These are phyloP conservation scores for Pigoraptor vietnamica DNA, from an alignment of 78 protist species.

Conservation along the genomic window DNA sequence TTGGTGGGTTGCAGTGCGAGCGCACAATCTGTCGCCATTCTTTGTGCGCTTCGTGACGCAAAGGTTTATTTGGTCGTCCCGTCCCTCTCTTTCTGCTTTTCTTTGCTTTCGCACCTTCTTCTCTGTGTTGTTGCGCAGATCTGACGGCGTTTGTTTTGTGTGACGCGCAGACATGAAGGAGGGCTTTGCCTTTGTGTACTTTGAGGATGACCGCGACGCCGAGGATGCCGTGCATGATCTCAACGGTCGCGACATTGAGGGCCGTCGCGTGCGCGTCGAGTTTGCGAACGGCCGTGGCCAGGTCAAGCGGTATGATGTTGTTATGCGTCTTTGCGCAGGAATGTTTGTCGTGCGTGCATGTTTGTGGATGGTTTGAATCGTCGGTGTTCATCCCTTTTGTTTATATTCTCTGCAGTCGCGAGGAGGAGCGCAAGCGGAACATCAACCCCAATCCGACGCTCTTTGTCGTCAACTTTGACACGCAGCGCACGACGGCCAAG, in stretches of 20 bases:
- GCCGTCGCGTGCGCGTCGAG: neutral
- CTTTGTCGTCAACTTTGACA: neutral
- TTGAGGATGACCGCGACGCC: slow-evolving; percentile 5
- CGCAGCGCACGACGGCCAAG: neutral
- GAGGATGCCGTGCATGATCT: slow-evolving; percentile 16
- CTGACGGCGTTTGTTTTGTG: neutral
- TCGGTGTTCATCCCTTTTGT: neutral
- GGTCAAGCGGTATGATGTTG: neutral
- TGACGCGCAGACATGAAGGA: neutral
- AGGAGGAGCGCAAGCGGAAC: neutral
- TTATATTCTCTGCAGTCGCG: neutral
- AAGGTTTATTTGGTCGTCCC: too few relatives aligned
- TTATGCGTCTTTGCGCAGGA: neutral
- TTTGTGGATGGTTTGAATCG: too few relatives aligned
- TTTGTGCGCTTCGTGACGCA: too few relatives aligned
- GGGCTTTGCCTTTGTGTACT: neutral
- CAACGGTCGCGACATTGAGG: slow-evolving; percentile 5
- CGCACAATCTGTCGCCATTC: too few relatives aligned
- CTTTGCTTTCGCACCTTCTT: too few relatives aligned
- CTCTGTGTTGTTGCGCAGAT: too few relatives aligned
- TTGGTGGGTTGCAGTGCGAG: too few relatives aligned
- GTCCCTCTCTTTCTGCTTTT: too few relatives aligned
- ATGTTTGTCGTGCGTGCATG: neutral
- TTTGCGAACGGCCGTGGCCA: neutral
- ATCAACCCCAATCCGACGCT: neutral